Conservation (phyloP, 148 eudicot genomes). For the Chenopodium quinoa region DNA sequence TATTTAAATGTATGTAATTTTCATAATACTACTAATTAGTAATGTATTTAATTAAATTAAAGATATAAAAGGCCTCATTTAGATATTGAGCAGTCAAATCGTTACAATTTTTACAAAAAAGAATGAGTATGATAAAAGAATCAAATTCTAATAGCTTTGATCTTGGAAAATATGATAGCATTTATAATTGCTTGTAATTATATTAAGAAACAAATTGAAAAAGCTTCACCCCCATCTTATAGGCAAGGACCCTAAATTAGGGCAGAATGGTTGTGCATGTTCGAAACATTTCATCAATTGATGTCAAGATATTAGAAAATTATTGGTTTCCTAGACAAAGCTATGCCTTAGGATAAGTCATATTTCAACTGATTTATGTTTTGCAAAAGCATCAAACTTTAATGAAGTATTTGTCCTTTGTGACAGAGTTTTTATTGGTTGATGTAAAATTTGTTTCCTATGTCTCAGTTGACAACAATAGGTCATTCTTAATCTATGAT, state of each 20-base stretch:
- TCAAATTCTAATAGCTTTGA: neutral
- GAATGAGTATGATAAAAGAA: too few species aligned
- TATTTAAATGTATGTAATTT: too few species aligned
- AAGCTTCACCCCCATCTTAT: neutral
- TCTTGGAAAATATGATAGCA: neutral
- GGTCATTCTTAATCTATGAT: neutral
- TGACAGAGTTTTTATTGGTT: neutral
- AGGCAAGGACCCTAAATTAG: constrained; percentile 11
- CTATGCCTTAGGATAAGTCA: neutral
- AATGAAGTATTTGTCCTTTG: neutral
- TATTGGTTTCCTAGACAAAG: constrained; percentile 1
- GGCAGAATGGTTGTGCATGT: constrained; percentile 16
- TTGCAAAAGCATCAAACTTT: neutral
- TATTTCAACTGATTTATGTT: neutral
- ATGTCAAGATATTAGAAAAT: constrained; percentile 3
- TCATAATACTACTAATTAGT: too few species aligned
- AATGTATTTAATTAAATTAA: too few species aligned
- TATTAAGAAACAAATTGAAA: neutral
- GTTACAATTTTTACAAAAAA: too few species aligned
- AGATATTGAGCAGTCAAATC: too few species aligned
- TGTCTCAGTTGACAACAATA: constrained; percentile 5
- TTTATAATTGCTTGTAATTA: constrained; percentile 17
- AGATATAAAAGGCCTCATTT: too few species aligned
- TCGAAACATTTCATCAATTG: constrained; percentile 17
- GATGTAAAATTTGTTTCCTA: neutral